Percentiles rank a stretch among this genome's conserved stretches.
These are phyloP conservation scores for Rosa lucieae DNA, from an alignment of 306 rosid species.

Conservation along the genomic window DNA sequence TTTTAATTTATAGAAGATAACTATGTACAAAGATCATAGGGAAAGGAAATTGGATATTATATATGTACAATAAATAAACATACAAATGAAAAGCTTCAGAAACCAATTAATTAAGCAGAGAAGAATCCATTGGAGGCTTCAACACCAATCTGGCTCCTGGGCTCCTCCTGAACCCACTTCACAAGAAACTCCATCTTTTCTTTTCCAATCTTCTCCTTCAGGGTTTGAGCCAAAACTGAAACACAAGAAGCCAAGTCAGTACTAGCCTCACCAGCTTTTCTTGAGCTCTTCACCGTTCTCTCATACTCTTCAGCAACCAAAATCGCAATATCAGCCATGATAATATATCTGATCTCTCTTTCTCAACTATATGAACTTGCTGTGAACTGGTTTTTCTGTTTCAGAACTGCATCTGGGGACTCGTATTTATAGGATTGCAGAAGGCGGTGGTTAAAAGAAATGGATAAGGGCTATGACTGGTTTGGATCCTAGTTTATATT, in stretches of 20 bases:
- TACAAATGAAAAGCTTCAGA: not conserved
- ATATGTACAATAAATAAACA: not conserved
- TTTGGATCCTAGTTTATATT: not conserved
- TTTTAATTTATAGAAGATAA: not conserved
- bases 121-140: slow-evolving; percentile 80
- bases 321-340: slow-evolving; percentile 85
- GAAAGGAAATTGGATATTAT: not conserved
- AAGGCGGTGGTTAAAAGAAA: not conserved
- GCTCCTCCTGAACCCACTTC: slow-evolving; percentile 51
- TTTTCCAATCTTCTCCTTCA: slow-evolving; percentile 30
- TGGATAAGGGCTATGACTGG: not conserved
- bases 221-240: slow-evolving; percentile 33
- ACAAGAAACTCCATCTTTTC: slow-evolving; percentile 21
- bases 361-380: not conserved
- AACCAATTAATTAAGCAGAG: slow-evolving; percentile 54
- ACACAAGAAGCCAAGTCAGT: slow-evolving; percentile 34
- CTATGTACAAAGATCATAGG: not conserved
- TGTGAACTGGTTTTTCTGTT: not conserved
- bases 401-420: not conserved
- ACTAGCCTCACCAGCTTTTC: slow-evolving; percentile 4
- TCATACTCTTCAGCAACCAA: slow-evolving; percentile 84
- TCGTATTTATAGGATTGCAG: not conserved
- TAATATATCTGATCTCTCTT: not conserved
- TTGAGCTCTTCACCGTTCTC: slow-evolving; percentile 52
- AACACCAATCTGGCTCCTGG: slow-evolving; percentile 53